Evolutionary conservation across 73 alveolate genomes (phyloP), one percentile per base, ranked within the genome.

Genomic region (Tetrahymena malaccensis): DNA sequence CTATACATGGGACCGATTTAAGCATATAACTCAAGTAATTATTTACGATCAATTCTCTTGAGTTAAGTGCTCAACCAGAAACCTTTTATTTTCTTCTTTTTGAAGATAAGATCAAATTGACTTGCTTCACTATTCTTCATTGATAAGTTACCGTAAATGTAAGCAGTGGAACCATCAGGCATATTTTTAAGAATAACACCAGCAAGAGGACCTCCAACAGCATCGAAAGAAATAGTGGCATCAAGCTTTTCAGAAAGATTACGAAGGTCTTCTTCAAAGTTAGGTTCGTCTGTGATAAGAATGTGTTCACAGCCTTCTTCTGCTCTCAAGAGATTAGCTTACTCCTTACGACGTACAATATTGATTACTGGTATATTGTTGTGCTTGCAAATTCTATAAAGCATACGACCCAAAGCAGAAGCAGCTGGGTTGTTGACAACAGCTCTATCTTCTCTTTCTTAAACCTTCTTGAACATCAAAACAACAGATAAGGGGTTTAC

Each of bases 131-230:
- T 89, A 31, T 83, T 38, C 50, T n/a, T 31, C 27, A 85, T 93
- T 33, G 97, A 89, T 0, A 98, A 96, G 43, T 94, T 57, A 19
- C 99, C 99, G 89, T 97, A 97, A 93, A 95, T 95, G 55, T 93
- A 94, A 85, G 94, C 94, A 6, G 85, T 93, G 31, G 98, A 94
- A 34, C 89, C 84, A 35, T 43, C 44, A 34, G 98, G 98, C 97
- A 98, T 95, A 43, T 33, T 38, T n/a, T 85, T 96, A 34, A 98
- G 95, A 1, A 98, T 89, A 17, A 94, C 43, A 1, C 97, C 97
- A 7, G 99, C 94, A 25, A 94, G 43, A 43, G 96, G 97, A 85
- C 99, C 98, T 21, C 98, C 98, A 21, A 97, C 95, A 0, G 98
- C 96, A 85, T 98, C 99, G 85, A 97, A 97, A 85, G 96, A 44